A percentile compares a stretch with the other conserved stretches of the same genome.
These are phyloP conservation scores for Pyrenopolyporus hunteri DNA, from an alignment of 495 filamentous ascomycete species.

Conservation along the genomic window DNA sequence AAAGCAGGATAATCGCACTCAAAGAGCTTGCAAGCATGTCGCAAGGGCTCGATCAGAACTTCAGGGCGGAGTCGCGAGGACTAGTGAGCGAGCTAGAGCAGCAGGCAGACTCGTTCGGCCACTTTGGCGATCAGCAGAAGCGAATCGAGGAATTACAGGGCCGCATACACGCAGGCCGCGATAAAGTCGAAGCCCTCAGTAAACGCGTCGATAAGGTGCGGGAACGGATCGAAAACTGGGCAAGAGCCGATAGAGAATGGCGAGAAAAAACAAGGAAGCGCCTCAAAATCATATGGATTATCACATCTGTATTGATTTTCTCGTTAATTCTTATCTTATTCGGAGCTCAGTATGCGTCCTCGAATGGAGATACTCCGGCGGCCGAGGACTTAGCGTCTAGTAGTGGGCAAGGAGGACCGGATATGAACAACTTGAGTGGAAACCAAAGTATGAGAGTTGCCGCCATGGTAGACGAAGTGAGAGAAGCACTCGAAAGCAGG, in stretches of 20 bases:
- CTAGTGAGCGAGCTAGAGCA: slow-evolving; percentile 66
- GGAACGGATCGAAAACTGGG: slow-evolving; percentile 71
- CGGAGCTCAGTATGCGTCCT: slow-evolving; percentile 47
- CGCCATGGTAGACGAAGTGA: slow-evolving; percentile 33
- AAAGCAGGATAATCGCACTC: slow-evolving; percentile 69
- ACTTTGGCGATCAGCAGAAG: slow-evolving; percentile 72
- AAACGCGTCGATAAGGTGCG: slow-evolving; percentile 69
- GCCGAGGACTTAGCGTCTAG: slow-evolving; percentile 4
- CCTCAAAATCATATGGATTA: slow-evolving; percentile 66
- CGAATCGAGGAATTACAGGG: slow-evolving; percentile 69
- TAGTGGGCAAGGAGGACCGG: slow-evolving; percentile 3
- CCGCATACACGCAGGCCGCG: slow-evolving; percentile 67
- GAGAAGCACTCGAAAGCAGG: slow-evolving; percentile 33
- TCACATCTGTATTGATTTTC: slow-evolving; percentile 54
- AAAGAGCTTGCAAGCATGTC: slow-evolving; percentile 72
- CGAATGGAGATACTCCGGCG: slow-evolving; percentile 13
- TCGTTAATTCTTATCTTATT: slow-evolving; percentile 52
- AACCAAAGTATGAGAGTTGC: slow-evolving; percentile 30
- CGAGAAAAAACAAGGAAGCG: slow-evolving; percentile 69
- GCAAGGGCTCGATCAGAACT: slow-evolving; percentile 63
- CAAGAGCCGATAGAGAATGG: slow-evolving; percentile 73
- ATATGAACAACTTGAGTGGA: slow-evolving; percentile 6
- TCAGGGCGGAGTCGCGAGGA: slow-evolving; percentile 64
- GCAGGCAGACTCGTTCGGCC: slow-evolving; percentile 69
- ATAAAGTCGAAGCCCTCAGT: slow-evolving; percentile 67